Percentiles rank a stretch among this genome's conserved stretches.
These are phyloP conservation scores for Leccinum truebloodii DNA, from an alignment of 768 basidiomycete genomes.

Conservation along the genomic window DNA sequence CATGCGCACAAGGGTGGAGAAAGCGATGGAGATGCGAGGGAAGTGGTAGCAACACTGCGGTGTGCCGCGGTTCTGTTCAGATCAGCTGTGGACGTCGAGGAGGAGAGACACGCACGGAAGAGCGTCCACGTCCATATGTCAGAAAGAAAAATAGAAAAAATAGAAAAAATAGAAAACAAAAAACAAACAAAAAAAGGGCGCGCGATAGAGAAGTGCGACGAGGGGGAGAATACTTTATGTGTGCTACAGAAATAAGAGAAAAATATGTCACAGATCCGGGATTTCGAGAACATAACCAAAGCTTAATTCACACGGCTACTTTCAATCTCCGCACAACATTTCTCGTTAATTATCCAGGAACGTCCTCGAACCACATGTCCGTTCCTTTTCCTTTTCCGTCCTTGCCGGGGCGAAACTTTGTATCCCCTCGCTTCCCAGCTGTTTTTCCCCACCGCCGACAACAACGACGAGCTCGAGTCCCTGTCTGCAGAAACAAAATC, in stretches of 20 bases:
- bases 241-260: constrained; percentile 38
- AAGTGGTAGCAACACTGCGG: constrained; percentile 11
- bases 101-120: constrained; percentile 21
- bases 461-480: not conserved
- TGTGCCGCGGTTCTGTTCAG: constrained; percentile 12
- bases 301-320: constrained; percentile 34
- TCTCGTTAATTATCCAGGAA: constrained; percentile 35
- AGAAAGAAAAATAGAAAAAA: constrained; percentile 5
- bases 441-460: constrained; percentile 1
- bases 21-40: constrained; percentile 18
- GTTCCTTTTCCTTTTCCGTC: constrained; percentile 24
- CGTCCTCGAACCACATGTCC: constrained; percentile 27
- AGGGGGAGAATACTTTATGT: constrained; percentile 26
- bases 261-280: constrained; percentile 43
- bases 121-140: constrained; percentile 21
- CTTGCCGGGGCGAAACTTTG: constrained; percentile 21
- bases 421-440: constrained; percentile 12
- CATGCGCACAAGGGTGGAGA: constrained; percentile 23
- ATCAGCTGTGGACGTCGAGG: constrained; percentile 11
- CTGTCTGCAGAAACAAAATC: not conserved
- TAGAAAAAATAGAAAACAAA: constrained; percentile 1
- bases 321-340: constrained; percentile 37
- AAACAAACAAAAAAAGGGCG: constrained; percentile 6
- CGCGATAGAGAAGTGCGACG: constrained; percentile 13
- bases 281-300: constrained; percentile 42